A percentile compares a stretch with the other conserved stretches of the same genome.
phyloP scores from a whole-genome alignment of 1,139 yeast species.

The Hansenula anomala region DNA sequence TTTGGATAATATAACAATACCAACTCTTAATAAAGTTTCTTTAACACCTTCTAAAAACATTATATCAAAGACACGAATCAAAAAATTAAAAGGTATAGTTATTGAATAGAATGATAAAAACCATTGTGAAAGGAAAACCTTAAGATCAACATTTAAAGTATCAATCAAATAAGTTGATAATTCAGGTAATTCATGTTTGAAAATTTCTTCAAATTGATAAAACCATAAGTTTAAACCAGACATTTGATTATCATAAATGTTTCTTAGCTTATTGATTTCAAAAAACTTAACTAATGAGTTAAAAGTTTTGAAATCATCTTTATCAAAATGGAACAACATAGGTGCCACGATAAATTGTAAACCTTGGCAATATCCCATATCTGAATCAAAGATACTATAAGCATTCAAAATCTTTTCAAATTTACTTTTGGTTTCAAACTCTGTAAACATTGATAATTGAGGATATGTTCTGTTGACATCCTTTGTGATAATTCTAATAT shows the following conservation, averaged over 20 bases:
- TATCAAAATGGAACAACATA: slow-evolving; percentile 47
- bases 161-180: slow-evolving; percentile 44
- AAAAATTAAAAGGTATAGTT: slow-evolving; percentile 51
- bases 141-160: slow-evolving; percentile 34
- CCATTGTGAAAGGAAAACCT: slow-evolving; percentile 57
- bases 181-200: slow-evolving; percentile 37
- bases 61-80: slow-evolving; percentile 49
- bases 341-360: slow-evolving; percentile 64
- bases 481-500: slow-evolving; percentile 50
- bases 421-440: slow-evolving; percentile 37
- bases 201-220: slow-evolving; percentile 44
- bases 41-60: slow-evolving; percentile 63
- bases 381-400: slow-evolving; percentile 62
- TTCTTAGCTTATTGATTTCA: slow-evolving; percentile 59
- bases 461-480: slow-evolving; percentile 67
- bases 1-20: slow-evolving; percentile 48
- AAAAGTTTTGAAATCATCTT: slow-evolving; percentile 42
- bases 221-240: slow-evolving; percentile 51
- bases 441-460: slow-evolving; percentile 44
- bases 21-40: slow-evolving; percentile 55
- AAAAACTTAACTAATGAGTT: slow-evolving; percentile 54
- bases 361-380: slow-evolving; percentile 72
- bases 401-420: slow-evolving; percentile 60
- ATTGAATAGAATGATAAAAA: slow-evolving; percentile 62
- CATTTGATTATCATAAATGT: slow-evolving; percentile 56